Evolutionary conservation across 192 early-diverging fungal species (phyloP), one percentile per base, ranked within the genome.

Genomic region (Podila clonocystis): DNA sequence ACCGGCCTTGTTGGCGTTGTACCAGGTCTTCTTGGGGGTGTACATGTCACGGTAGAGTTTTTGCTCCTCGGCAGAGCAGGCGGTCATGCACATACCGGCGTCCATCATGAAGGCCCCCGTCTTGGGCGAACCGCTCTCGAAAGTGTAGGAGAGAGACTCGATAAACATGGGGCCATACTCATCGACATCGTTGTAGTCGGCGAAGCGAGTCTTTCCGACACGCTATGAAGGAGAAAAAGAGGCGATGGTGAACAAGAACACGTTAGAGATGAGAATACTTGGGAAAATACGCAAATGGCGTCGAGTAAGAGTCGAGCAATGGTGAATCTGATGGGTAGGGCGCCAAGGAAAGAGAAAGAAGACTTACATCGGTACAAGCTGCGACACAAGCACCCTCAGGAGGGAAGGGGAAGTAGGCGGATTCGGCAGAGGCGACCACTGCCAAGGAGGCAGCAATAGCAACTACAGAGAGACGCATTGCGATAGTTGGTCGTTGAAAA

Each of bases 381-480:
- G 61, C 49, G 19, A 75, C 52, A 50, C 73, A 75, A 22, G 73
- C 28, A 28, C 73, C 73, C 41, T 75, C 73, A 29, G 67, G 73
- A 4, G 61, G 20, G 55, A 75, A 75, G 22, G 67, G 67, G 26
- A 75, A 75, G 52, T 75, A 75, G 38, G 26, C 67, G 12, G 73
- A 75, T 50, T 69, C 66, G 48, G 73, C 73, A 29, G 34, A 64
- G 66, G 62, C 67, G 26, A 59, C 50, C 29, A 62, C 73, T 22
- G 55, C 50, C 60, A 75, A n/a, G 34, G 73, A 58, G 73, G 67
- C 57, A 17, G 62, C 67, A 62, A 75, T 49, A n/a, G 36, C 67
- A 26, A 50, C 73, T n/a, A 66, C 62, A 33, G 52, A 58, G 41
- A 75, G 24, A 50, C 41, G 73, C 73, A 75, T 75, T 29, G 73